Evolutionary conservation across 2,329 filamentous ascomycete genomes (phyloP).

Genomic region (Trichoderma sp.): DNA sequence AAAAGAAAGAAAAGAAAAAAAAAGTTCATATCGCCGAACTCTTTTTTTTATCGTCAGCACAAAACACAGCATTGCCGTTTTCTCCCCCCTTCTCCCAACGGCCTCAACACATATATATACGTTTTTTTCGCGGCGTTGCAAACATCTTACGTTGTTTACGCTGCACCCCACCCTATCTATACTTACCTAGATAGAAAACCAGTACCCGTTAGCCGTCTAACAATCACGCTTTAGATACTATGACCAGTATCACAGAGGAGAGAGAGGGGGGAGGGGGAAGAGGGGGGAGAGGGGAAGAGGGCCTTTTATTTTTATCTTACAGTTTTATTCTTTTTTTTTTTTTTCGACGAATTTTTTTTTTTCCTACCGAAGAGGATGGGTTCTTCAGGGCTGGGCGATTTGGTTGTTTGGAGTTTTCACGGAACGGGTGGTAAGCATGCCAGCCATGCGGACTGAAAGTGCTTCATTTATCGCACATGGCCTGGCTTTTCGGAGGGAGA

Average conservation of each 20-base stretch:
- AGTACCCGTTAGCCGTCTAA: background rate
- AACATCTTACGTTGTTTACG: background rate
- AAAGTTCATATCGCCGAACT: background rate
- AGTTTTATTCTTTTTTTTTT: background rate
- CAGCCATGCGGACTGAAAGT: constrained; percentile 21
- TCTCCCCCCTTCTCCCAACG: background rate
- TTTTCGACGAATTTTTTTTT: background rate
- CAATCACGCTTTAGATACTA: background rate
- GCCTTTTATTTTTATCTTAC: background rate
- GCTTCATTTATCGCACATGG: constrained; percentile 22
- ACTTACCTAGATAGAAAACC: background rate
- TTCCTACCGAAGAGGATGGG: background rate
- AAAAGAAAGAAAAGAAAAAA: background rate
- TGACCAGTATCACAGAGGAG: background rate
- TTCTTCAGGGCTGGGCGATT: background rate
- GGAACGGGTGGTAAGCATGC: constrained; percentile 8
- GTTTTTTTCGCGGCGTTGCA: background rate
- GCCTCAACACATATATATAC: background rate
- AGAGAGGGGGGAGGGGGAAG: background rate
- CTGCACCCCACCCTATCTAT: background rate
- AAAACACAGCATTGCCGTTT: background rate
- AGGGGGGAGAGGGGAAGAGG: background rate
- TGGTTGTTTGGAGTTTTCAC: constrained; percentile 13
- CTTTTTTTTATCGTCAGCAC: background rate
- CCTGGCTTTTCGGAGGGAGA: background rate